These are phyloP conservation scores for Parietichytrium sp. DNA, from an alignment of 108 stramenopile species.

Conservation along the genomic window DNA sequence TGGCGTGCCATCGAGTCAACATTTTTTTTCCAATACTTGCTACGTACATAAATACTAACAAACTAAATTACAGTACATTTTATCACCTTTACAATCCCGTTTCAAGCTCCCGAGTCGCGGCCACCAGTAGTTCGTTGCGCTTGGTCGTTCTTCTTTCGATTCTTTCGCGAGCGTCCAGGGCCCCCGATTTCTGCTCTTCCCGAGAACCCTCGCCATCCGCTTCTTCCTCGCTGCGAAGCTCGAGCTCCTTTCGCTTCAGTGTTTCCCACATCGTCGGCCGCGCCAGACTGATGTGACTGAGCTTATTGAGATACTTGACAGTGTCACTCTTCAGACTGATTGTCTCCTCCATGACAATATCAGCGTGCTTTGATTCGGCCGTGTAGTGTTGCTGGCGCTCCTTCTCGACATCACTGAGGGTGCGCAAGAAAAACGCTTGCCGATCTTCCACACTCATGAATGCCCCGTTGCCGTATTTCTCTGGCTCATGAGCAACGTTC, in stretches of 20 bases:
- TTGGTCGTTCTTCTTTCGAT: neutral
- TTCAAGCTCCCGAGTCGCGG: neutral
- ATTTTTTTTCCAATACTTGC: too few relatives aligned
- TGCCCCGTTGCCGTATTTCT: conserved; percentile 6
- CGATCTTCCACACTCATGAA: neutral
- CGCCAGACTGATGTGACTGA: neutral
- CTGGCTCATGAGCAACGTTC: neutral
- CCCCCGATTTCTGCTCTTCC: neutral
- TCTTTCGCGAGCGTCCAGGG: neutral
- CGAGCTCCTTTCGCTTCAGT: neutral
- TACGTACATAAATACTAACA: too few relatives aligned
- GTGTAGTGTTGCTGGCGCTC: neutral
- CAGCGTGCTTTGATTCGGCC: neutral
- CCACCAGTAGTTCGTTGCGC: neutral
- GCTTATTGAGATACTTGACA: neutral
- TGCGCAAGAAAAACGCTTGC: neutral
- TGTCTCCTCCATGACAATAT: neutral
- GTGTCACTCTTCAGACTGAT: neutral
- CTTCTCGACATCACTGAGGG: neutral
- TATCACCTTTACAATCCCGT: too few relatives aligned
- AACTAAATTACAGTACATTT: too few relatives aligned
- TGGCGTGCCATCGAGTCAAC: too few relatives aligned
- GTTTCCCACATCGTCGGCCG: neutral
- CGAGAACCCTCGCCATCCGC: neutral
- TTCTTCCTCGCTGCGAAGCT: neutral